A percentile compares a stretch with the other conserved stretches of the same genome.
Conservation (phyloP, 2,329 filamentous ascomycete species). For the Colletotrichum viniferum region DNA sequence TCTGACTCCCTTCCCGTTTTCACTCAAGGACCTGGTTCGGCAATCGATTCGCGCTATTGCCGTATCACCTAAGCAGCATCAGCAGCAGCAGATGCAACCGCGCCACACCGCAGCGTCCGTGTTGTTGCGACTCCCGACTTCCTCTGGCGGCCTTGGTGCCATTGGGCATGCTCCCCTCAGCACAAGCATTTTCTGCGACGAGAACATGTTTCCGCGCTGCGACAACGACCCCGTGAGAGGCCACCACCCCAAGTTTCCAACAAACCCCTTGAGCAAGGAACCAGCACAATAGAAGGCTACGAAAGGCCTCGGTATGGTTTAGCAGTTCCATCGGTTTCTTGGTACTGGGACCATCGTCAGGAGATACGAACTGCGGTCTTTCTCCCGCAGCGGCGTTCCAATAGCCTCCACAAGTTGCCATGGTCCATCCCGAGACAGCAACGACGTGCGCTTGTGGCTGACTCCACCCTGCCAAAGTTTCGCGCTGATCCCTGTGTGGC, state of each 20-base stretch:
- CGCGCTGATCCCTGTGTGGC: neutral
- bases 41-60: neutral
- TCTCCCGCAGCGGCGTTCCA: constrained; percentile 5
- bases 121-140: neutral
- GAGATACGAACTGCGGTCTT: neutral
- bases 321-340: neutral
- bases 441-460: constrained; percentile 9
- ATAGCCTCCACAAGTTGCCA: neutral
- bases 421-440: constrained; percentile 1
- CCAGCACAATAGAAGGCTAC: neutral
- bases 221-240: neutral
- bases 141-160: neutral
- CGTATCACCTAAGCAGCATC: constrained; percentile 12
- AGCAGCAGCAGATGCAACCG: neutral
- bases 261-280: neutral
- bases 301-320: neutral
- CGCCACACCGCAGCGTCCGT: constrained; percentile 14
- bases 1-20: neutral
- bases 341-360: neutral
- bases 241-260: neutral
- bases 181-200: constrained; percentile 10
- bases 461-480: neutral
- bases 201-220: constrained; percentile 2
- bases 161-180: neutral
- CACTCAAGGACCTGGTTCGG: neutral